Conservation (phyloP, 257 asterid genomes). For the Plantago elongata region DNA sequence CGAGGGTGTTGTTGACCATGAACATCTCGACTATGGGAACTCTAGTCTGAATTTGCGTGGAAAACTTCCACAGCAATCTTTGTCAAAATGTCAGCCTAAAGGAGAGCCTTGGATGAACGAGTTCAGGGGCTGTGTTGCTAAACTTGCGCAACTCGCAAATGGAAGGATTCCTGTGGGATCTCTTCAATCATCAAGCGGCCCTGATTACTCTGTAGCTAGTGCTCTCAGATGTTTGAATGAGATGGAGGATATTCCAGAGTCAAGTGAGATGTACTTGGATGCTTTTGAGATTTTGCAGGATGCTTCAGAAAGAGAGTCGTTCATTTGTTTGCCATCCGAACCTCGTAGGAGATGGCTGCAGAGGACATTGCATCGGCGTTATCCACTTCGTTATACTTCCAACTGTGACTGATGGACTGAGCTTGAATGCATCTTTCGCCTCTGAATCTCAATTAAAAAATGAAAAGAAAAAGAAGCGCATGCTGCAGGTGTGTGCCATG, state of each 20-base stretch:
- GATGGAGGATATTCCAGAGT: slow-evolving; percentile 69
- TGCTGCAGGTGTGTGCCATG: background rate
- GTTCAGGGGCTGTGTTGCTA: slow-evolving; percentile 55
- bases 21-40: slow-evolving; percentile 32
- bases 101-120: slow-evolving; percentile 69
- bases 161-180: slow-evolving; percentile 38
- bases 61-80: slow-evolving; percentile 38
- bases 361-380: slow-evolving; percentile 56
- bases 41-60: slow-evolving; percentile 31
- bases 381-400: slow-evolving; percentile 60
- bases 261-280: slow-evolving; percentile 89
- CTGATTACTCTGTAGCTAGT: slow-evolving; percentile 65
- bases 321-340: slow-evolving; percentile 74
- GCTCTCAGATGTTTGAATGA: slow-evolving; percentile 72
- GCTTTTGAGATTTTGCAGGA: slow-evolving; percentile 78
- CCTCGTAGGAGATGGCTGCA: slow-evolving; percentile 97
- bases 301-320: slow-evolving; percentile 72
- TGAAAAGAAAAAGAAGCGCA: background rate
- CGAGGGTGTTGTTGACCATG: slow-evolving; percentile 30
- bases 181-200: slow-evolving; percentile 19
- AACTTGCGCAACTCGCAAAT: slow-evolving; percentile 55
- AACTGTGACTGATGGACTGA: slow-evolving; percentile 25
- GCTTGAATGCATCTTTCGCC: background rate
- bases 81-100: slow-evolving; percentile 33
- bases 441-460: background rate